Evolutionary conservation across 257 asterid species (phyloP).

Genomic region (Solanum bulbocastanum): DNA sequence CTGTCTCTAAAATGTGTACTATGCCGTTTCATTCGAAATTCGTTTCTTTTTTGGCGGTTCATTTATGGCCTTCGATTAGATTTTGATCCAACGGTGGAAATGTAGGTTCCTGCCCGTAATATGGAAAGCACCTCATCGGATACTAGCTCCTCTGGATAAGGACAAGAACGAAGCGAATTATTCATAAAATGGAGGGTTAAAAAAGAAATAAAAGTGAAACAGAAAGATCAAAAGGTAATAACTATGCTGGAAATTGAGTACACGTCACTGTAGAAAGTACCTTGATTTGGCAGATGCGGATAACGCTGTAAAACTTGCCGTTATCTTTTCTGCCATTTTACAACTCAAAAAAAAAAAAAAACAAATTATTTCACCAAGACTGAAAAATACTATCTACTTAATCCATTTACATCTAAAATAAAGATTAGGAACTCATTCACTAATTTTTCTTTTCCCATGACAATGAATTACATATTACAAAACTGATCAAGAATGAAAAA

Average conservation of each 20-base stretch:
- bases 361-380: neutral
- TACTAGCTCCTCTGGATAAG: neutral
- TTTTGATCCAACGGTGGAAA: neutral
- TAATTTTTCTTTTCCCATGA: conserved; percentile 4
- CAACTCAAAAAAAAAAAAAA: too few species aligned
- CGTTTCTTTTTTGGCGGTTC: neutral
- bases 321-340: neutral
- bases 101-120: neutral
- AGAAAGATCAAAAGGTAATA: neutral
- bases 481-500: conserved; percentile 24
- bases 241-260: neutral
- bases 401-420: conserved; percentile 19
- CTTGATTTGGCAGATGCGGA: neutral
- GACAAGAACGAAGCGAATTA: neutral
- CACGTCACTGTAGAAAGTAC: neutral
- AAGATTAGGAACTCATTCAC: conserved; percentile 4
- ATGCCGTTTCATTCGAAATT: neutral
- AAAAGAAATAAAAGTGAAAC: neutral
- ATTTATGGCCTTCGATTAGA: neutral
- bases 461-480: conserved; percentile 49
- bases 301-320: neutral
- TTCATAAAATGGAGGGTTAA: neutral
- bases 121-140: neutral
- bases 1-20: neutral
- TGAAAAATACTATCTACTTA: neutral